Evolutionary conservation across 108 stramenopile species (phyloP).

Genomic region (Chaetoceros muelleri): DNA sequence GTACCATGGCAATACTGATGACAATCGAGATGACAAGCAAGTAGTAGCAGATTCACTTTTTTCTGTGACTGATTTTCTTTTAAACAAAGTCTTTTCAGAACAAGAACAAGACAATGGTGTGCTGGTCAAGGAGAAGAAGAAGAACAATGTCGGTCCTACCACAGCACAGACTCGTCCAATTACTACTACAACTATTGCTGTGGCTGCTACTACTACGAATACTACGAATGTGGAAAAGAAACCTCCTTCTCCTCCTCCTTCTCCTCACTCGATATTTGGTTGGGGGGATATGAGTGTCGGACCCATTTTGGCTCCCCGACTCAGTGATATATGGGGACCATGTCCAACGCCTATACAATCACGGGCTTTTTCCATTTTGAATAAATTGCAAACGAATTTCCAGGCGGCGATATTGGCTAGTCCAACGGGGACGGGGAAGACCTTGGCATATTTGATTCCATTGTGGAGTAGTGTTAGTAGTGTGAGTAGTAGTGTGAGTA

Average conservation of each 20-base stretch:
- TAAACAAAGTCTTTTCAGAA: not conserved
- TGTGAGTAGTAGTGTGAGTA: constrained; percentile 14
- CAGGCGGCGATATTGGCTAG: constrained; percentile 56
- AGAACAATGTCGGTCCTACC: no score
- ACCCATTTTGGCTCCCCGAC: constrained; percentile 32
- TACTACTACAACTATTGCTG: not conserved
- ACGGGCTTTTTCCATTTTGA: constrained; percentile 30
- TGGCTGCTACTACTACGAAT: not conserved
- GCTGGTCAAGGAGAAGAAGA: constrained; percentile 3
- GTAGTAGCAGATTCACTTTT: not conserved
- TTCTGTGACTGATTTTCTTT: not conserved
- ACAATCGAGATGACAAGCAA: constrained; percentile 1
- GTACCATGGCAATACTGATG: constrained; percentile 26
- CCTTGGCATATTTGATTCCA: constrained; percentile 57
- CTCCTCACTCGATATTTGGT: constrained; percentile 11
- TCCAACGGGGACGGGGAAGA: constrained; percentile 67
- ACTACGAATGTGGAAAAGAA: not conserved
- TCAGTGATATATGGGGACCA: constrained; percentile 11
- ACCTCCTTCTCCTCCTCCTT: no score
- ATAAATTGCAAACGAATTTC: constrained; percentile 33
- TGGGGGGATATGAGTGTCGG: constrained; percentile 63
- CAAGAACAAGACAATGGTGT: constrained; percentile 4
- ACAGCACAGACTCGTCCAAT: not conserved
- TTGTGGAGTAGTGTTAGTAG: constrained; percentile 33
- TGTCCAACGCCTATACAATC: constrained; percentile 62